Evolutionary conservation across 192 early-diverging fungal genomes (phyloP).

Genomic region (Glomus cerebriforme): DNA sequence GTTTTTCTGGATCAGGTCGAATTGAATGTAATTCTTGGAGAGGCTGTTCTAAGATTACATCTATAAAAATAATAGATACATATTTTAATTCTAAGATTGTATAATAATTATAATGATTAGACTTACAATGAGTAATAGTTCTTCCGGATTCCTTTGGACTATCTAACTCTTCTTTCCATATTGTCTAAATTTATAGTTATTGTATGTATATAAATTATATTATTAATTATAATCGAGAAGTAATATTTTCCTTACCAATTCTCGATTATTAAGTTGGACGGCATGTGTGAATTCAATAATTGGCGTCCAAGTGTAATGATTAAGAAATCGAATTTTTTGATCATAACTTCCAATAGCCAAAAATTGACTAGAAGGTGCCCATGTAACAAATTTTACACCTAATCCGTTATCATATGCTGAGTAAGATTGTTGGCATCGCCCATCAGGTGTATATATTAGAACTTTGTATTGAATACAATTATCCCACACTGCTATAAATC

Average conservation of each 20-base stretch:
- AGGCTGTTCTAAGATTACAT: conserved; percentile 58
- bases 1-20: conserved; percentile 66
- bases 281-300: conserved; percentile 65
- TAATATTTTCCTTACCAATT: conserved; percentile 31
- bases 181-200: background rate
- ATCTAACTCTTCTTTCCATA: conserved; percentile 35
- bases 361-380: conserved; percentile 77
- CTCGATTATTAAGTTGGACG: conserved; percentile 36
- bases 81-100: conserved; percentile 1
- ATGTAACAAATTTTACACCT: conserved; percentile 73
- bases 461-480: conserved; percentile 69
- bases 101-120: background rate
- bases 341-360: conserved; percentile 87
- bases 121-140: conserved; percentile 45
- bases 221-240: background rate
- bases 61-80: conserved; percentile 38
- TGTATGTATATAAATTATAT: background rate
- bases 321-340: conserved; percentile 75
- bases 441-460: conserved; percentile 71
- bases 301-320: conserved; percentile 71
- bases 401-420: conserved; percentile 63
- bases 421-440: conserved; percentile 47
- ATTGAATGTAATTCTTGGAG: conserved; percentile 49
- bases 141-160: conserved; percentile 22
- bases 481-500: conserved; percentile 77